phyloP scores from a whole-genome alignment of 129 eudicot genomes.

The Escallonia herrerae region DNA sequence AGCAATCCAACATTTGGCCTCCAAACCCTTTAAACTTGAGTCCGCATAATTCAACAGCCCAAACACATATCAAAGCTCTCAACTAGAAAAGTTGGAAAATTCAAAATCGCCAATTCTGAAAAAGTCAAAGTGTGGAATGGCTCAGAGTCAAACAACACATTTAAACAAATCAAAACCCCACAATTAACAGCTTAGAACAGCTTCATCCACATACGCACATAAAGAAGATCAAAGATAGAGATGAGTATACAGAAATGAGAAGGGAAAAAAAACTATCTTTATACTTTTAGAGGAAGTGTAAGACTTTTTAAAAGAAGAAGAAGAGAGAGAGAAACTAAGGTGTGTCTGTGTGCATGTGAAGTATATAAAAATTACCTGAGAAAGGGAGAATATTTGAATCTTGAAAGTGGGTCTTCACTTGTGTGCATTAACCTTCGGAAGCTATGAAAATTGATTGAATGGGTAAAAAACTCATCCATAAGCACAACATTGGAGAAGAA shows the following conservation, averaged over 20 bases:
- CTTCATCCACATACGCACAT: slow-evolving; percentile 5
- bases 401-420: neutral
- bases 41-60: slow-evolving; percentile 10
- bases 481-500: neutral
- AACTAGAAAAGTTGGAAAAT: neutral
- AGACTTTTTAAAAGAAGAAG: slow-evolving; percentile 23
- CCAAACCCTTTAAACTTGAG: slow-evolving; percentile 26
- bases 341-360: slow-evolving; percentile 1
- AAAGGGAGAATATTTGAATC: slow-evolving; percentile 9
- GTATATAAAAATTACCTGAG: neutral
- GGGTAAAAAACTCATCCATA: neutral
- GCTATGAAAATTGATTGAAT: neutral
- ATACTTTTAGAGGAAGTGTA: slow-evolving; percentile 32
- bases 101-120: slow-evolving; percentile 9
- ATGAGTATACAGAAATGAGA: slow-evolving; percentile 28
- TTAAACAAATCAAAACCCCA: slow-evolving; percentile 11
- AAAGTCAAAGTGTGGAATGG: slow-evolving; percentile 1
- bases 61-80: neutral
- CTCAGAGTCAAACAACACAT: slow-evolving; percentile 12
- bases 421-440: too few species aligned
- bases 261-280: slow-evolving; percentile 36
- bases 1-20: too few species aligned
- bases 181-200: slow-evolving; percentile 7
- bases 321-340: slow-evolving; percentile 13
- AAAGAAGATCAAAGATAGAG: slow-evolving; percentile 9